Base-by-base conservation (phyloP, 306 rosid species). In the Inga oerstediana region DNA sequence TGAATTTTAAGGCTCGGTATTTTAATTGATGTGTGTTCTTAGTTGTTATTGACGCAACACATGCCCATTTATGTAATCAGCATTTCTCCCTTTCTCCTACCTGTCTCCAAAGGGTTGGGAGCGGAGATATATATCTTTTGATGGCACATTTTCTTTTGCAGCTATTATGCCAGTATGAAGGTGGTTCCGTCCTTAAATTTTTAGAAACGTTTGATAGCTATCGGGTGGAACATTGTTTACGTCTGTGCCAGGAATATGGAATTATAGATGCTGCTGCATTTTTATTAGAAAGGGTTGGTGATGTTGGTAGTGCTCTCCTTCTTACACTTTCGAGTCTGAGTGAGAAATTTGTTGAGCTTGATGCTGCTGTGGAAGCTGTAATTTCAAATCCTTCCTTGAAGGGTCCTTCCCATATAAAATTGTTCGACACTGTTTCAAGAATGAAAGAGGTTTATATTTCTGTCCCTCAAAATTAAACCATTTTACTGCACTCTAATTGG, bases 201-300 rank as follows among this genome's bases (percentile, higher is more conserved):
- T 87, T 96, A 45, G 97, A 96, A 85, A 94, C 87, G 77, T 96
- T 92, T 75, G 98, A 94, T 92, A 91, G 97, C 92, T 96, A 96
- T 79, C 94, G 93, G 1, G 94, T 96, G 89, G 98, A 92, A 81
- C 93, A 91, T 81, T 94, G 98, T 91, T 91, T 94, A 79, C 95
- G 87, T 49, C 90, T 96, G 41, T 96, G 99, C 84, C 97, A 94
- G 84, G 89, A 92, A 80, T 91, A 96, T 84, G 94, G 89, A 80
- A 91, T 96, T 76, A 51, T 88, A 62, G 98, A 96, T 88, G 99
- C 99, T 86, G 92, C 99, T 27, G 91, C 99, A 15, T 96, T 89
- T 88, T 91, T 96, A 82, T 84, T 94, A 83, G 97, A 96, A 89
- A 91, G 98, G 88, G 98, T 96, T 81, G 98, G 97, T 81, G 95